Conservation (phyloP, 2,329 filamentous ascomycete genomes). For the Penicillium freii region DNA sequence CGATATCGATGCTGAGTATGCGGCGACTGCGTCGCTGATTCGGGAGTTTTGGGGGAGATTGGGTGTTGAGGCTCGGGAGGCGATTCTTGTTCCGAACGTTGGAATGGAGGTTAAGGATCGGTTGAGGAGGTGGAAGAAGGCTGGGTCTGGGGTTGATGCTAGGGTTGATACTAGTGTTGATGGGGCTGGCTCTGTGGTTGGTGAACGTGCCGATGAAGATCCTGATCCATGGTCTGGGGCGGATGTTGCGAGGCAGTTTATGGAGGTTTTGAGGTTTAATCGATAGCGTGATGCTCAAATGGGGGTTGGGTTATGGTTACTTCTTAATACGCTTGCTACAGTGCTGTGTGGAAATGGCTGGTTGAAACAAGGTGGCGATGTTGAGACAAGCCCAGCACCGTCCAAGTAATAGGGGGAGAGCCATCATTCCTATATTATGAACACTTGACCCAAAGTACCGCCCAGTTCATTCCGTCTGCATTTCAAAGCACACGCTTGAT, state of each 20-base stretch:
- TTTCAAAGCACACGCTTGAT: conserved; percentile 26
- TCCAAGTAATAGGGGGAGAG: conserved; percentile 2
- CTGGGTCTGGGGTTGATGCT: conserved; percentile 9
- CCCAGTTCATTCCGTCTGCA: conserved; percentile 15
- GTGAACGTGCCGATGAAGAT: conserved; percentile 28
- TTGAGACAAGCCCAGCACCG: conserved; percentile 4
- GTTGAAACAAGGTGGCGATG: background rate
- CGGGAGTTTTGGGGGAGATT: conserved; percentile 43
- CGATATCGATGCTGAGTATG: conserved; percentile 41
- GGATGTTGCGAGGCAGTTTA: conserved; percentile 46
- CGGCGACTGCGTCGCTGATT: conserved; percentile 36
- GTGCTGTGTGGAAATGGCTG: background rate
- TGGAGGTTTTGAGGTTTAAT: conserved; percentile 47
- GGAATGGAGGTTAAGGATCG: conserved; percentile 39
- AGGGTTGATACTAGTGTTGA: background rate
- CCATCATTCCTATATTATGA: conserved; percentile 12
- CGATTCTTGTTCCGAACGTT: conserved; percentile 43
- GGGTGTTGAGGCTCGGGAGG: conserved; percentile 38
- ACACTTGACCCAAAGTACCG: conserved; percentile 13
- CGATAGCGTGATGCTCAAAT: conserved; percentile 23
- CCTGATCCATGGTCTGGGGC: conserved; percentile 37
- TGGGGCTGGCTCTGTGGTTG: conserved; percentile 8
- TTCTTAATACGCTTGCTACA: background rate
- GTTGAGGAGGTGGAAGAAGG: conserved; percentile 23
- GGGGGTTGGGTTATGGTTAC: background rate